These are phyloP conservation scores for Phytophthora syringae DNA, from an alignment of 352 stramenopile genomes.

Conservation along the genomic window DNA sequence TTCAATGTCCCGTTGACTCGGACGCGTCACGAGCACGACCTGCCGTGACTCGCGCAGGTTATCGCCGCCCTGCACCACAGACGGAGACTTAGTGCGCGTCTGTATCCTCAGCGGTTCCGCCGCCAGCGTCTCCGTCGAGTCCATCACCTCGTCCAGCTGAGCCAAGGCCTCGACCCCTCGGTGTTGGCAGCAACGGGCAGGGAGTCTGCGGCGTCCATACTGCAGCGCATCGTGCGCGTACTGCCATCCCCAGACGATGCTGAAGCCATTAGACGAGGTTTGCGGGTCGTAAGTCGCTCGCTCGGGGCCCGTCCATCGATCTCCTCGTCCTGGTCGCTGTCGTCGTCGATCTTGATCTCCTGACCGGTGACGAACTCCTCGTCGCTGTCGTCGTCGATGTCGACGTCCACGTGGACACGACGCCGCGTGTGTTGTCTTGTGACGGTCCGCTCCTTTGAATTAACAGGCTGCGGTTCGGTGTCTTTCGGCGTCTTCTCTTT, in stretches of 20 bases:
- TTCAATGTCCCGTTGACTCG: slow-evolving; percentile 81
- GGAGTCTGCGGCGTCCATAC: slow-evolving; percentile 36
- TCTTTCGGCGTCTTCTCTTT: neutral
- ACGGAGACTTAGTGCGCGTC: slow-evolving; percentile 13
- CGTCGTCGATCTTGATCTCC: slow-evolving; percentile 29
- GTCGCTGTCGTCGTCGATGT: slow-evolving; percentile 31
- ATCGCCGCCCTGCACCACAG: slow-evolving; percentile 16
- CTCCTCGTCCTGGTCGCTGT: slow-evolving; percentile 30
- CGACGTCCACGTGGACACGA: slow-evolving; percentile 13
- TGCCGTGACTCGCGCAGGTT: slow-evolving; percentile 42
- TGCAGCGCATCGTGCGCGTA: slow-evolving; percentile 43
- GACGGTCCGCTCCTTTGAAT: neutral
- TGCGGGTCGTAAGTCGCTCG: slow-evolving; percentile 24
- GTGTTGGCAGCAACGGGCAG: slow-evolving; percentile 1
- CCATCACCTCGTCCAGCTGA: slow-evolving; percentile 21
- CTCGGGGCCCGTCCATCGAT: slow-evolving; percentile 35
- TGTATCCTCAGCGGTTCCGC: slow-evolving; percentile 4
- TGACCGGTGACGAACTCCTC: slow-evolving; percentile 20
- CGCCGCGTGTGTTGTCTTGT: slow-evolving; percentile 4
- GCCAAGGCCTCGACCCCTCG: neutral
- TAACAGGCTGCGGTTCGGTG: slow-evolving; percentile 1
- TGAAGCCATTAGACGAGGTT: slow-evolving; percentile 20
- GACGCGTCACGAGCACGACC: slow-evolving; percentile 77
- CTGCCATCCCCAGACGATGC: slow-evolving; percentile 37
- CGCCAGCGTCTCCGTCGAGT: slow-evolving; percentile 5